Conservation (phyloP, 768 basidiomycete species). For the Suillus occidentalis region DNA sequence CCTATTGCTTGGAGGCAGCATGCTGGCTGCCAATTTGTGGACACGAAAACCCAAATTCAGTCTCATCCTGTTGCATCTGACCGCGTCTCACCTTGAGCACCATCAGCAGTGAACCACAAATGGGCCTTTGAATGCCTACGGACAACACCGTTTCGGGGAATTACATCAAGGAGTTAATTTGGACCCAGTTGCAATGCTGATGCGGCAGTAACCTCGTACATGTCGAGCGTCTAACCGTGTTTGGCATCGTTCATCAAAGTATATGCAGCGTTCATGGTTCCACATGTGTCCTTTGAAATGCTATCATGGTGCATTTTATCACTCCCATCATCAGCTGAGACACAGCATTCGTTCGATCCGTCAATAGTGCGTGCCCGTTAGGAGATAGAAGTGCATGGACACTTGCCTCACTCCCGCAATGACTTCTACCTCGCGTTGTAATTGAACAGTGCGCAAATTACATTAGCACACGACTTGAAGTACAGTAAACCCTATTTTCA, state of each 20-base stretch:
- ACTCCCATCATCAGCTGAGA: conserved; percentile 2
- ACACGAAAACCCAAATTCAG: too few relatives aligned
- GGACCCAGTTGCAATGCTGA: background rate
- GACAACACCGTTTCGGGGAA: background rate
- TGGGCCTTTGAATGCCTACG: background rate
- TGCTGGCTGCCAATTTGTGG: too few relatives aligned
- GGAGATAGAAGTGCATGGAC: background rate
- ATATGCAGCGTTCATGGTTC: background rate
- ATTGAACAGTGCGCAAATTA: background rate
- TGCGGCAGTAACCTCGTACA: background rate
- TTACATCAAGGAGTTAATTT: background rate
- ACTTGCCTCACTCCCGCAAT: background rate
- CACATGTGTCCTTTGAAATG: background rate
- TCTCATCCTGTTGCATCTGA: too few relatives aligned
- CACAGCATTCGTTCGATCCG: background rate
- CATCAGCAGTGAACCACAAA: too few relatives aligned
- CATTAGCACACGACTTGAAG: background rate
- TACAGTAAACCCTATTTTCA: background rate
- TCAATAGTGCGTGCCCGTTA: background rate
- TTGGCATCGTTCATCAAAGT: background rate
- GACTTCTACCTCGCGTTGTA: background rate
- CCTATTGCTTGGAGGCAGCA: too few relatives aligned
- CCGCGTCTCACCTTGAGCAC: too few relatives aligned
- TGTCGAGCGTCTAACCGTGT: background rate
- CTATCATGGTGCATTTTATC: background rate